These are phyloP conservation scores for Rheum nobile DNA, from an alignment of 148 eudicot genomes.

Conservation along the genomic window DNA sequence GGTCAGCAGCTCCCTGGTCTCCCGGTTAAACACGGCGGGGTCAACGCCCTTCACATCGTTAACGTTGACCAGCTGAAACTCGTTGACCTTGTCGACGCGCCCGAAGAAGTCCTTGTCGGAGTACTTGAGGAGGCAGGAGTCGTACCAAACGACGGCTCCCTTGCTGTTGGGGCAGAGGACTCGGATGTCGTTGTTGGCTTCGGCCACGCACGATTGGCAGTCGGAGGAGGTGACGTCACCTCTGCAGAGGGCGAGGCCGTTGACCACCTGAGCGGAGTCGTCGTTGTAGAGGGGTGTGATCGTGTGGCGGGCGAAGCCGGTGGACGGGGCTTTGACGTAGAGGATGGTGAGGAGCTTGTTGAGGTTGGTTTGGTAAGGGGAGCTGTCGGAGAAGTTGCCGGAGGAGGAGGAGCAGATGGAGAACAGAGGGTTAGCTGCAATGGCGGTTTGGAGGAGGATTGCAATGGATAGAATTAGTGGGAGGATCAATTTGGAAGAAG, in stretches of 20 bases:
- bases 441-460: background rate
- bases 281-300: background rate
- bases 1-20: conserved; percentile 17
- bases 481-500: background rate
- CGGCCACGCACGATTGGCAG: background rate
- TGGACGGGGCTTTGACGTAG: background rate
- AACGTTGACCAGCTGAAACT: conserved; percentile 6
- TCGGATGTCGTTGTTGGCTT: conserved; percentile 10
- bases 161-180: conserved; percentile 19
- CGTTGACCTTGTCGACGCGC: conserved; percentile 12
- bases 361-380: background rate
- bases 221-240: background rate
- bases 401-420: background rate
- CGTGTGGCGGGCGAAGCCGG: conserved; percentile 4
- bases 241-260: background rate
- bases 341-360: conserved; percentile 5
- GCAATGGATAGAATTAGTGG: background rate
- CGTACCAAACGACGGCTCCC: conserved; percentile 31
- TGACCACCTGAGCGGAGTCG: background rate
- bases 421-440: background rate
- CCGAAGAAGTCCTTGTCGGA: conserved; percentile 21
- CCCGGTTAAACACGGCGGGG: conserved; percentile 12
- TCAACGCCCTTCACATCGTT: background rate
- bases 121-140: conserved; percentile 27
- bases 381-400: conserved; percentile 7